phyloP scores from a whole-genome alignment of 1,284 basidiomycete species.

The Leccinum subrobustum region DNA sequence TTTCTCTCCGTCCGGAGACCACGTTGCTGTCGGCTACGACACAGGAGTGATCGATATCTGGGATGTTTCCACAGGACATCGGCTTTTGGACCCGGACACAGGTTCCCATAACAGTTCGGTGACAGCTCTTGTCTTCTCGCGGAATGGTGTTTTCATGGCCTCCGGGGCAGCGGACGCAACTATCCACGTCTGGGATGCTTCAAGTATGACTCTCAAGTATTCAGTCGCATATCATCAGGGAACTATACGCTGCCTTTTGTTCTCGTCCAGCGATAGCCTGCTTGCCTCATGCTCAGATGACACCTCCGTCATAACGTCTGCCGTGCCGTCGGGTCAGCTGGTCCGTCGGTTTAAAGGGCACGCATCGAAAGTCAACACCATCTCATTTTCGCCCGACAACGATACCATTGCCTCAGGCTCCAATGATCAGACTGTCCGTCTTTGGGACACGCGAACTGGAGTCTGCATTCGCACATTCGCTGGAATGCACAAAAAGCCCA shows the following conservation, averaged over 20 bases:
- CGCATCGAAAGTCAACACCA: constrained; percentile 11
- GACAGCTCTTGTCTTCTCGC: constrained; percentile 14
- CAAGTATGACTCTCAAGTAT: constrained; percentile 1
- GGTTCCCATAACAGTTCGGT: constrained; percentile 8
- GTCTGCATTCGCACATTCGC: constrained; percentile 16
- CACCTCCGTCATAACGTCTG: constrained; percentile 14
- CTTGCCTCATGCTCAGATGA: constrained; percentile 27
- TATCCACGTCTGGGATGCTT: constrained; percentile 17
- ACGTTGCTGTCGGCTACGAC: constrained; percentile 20
- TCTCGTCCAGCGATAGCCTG: constrained; percentile 12
- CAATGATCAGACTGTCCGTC: constrained; percentile 18
- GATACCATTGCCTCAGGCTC: constrained; percentile 22
- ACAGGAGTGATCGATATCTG: constrained; percentile 21
- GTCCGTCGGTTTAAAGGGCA: constrained; percentile 13
- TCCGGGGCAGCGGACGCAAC: constrained; percentile 18
- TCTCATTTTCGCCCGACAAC: constrained; percentile 23
- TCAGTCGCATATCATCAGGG: constrained; percentile 12
- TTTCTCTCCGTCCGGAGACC: constrained; percentile 24
- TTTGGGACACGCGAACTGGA: constrained; percentile 27
- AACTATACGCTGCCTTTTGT: constrained; percentile 12
- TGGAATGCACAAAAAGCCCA: constrained; percentile 15
- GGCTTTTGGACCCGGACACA: constrained; percentile 1
- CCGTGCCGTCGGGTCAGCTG: constrained; percentile 9
- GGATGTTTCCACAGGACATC: constrained; percentile 22
- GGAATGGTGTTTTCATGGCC: constrained; percentile 10